A percentile compares a stretch with the other conserved stretches of the same genome.
These are phyloP conservation scores for Lasiosphaeris hirsuta DNA, from an alignment of 495 filamentous ascomycete species.

Conservation along the genomic window DNA sequence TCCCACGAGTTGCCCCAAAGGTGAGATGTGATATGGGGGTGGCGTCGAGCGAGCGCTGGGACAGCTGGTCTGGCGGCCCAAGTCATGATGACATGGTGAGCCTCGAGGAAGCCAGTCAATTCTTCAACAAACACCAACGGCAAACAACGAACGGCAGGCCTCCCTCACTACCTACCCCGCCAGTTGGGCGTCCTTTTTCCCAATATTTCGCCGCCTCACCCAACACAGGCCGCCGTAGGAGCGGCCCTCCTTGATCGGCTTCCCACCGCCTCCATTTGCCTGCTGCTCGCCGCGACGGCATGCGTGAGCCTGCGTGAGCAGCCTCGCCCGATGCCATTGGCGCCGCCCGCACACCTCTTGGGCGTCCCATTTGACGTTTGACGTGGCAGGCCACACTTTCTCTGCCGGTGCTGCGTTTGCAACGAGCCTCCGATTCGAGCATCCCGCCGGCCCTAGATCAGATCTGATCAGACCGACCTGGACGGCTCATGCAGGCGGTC, in stretches of 20 bases:
- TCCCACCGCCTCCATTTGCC: neutral
- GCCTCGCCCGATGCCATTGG: conserved; percentile 11
- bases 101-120: no score
- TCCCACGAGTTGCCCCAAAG: neutral
- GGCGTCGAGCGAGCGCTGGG: neutral
- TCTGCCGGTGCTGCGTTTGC: neutral
- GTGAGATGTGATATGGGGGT: conserved; percentile 1
- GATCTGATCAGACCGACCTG: neutral
- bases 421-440: neutral
- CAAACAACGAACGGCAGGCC: neutral
- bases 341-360: neutral
- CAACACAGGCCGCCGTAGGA: neutral
- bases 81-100: neutral
- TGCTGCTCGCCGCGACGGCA: no score
- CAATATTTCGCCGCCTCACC: neutral
- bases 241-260: neutral
- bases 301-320: conserved; percentile 2
- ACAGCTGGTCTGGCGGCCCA: neutral
- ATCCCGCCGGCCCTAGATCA: neutral
- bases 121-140: neutral
- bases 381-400: neutral
- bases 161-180: neutral
- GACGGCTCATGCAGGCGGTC: neutral
- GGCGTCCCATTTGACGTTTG: conserved; percentile 1
- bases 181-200: neutral